Percentiles rank a stretch among this genome's conserved stretches.
phyloP scores from a whole-genome alignment of 1,284 basidiomycete species.

The Limonomyces culmigenus region DNA sequence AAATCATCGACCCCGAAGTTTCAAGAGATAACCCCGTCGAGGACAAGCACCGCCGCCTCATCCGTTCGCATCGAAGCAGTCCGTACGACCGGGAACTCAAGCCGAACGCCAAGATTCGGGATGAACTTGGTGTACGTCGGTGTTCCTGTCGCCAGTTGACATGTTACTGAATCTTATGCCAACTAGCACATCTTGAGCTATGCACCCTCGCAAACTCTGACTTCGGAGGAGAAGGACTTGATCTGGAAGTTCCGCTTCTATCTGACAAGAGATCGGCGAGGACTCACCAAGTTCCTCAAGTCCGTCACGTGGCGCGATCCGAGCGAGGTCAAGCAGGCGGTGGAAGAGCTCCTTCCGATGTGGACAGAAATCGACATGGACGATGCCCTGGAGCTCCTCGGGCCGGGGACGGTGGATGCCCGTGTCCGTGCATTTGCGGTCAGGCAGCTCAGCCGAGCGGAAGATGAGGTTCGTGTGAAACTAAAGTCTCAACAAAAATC shows the following conservation, averaged over 20 bases:
- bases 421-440: conserved; percentile 92
- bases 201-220: conserved; percentile 78
- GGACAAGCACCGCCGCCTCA: conserved; percentile 88
- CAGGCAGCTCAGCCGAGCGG: conserved; percentile 75
- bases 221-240: conserved; percentile 85
- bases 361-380: conserved; percentile 97
- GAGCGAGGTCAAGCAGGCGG: conserved; percentile 93
- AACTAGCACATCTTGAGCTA: conserved; percentile 77
- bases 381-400: conserved; percentile 89
- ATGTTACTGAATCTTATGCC: conserved; percentile 1
- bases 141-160: conserved; percentile 1
- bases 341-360: conserved; percentile 87
- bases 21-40: conserved; percentile 90
- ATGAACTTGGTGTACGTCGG: conserved; percentile 73
- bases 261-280: conserved; percentile 76
- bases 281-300: conserved; percentile 94
- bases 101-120: conserved; percentile 88
- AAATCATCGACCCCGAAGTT: conserved; percentile 85
- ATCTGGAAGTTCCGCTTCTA: conserved; percentile 99
- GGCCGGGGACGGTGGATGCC: conserved; percentile 81
- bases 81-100: conserved; percentile 93
- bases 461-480: conserved; percentile 64
- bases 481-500: neutral
- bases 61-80: conserved; percentile 88
- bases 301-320: conserved; percentile 96